A percentile compares a stretch with the other conserved stretches of the same genome.
These are phyloP conservation scores for Blepharisma stoltei DNA, from an alignment of 73 alveolate genomes.

Conservation along the genomic window DNA sequence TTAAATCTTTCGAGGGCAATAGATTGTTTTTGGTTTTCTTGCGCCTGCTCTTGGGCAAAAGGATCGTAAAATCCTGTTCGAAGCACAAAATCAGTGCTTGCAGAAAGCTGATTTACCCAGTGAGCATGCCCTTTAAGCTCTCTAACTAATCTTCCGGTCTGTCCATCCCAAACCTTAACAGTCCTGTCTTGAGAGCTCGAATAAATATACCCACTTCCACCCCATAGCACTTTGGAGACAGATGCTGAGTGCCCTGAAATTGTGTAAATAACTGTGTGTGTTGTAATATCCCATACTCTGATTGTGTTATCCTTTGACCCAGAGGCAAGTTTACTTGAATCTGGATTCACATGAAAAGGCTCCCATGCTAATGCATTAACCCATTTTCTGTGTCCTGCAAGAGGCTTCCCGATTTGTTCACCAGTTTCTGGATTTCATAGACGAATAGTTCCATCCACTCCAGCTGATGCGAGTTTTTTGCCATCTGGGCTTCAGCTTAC, in stretches of 20 bases:
- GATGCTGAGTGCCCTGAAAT: conserved; percentile 90
- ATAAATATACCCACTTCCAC: conserved; percentile 92
- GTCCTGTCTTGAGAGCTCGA: conserved; percentile 97
- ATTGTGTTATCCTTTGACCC: conserved; percentile 80
- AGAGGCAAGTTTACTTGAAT: conserved; percentile 72
- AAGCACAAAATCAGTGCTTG: conserved; percentile 13
- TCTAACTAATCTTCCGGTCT: conserved; percentile 28
- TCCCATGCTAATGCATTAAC: conserved; percentile 96
- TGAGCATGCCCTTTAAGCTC: conserved; percentile 61
- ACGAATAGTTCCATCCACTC: conserved; percentile 79
- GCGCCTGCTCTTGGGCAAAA: not conserved
- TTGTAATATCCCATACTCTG: conserved; percentile 89
- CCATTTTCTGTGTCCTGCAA: conserved; percentile 95
- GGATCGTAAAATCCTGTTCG: conserved; percentile 23
- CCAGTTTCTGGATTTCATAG: conserved; percentile 85
- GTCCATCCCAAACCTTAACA: conserved; percentile 67
- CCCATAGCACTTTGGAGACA: conserved; percentile 96
- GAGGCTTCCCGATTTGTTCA: conserved; percentile 61
- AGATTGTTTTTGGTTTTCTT: not conserved
- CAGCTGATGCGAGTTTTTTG: conserved; percentile 80
- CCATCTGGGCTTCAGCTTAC: conserved; percentile 87
- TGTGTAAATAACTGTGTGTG: conserved; percentile 66
- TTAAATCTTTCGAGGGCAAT: not conserved
- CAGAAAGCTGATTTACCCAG: conserved; percentile 39
- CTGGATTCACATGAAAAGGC: conserved; percentile 84